phyloP scores from a whole-genome alignment of 768 basidiomycete genomes.

The Ephemerocybe angulata region DNA sequence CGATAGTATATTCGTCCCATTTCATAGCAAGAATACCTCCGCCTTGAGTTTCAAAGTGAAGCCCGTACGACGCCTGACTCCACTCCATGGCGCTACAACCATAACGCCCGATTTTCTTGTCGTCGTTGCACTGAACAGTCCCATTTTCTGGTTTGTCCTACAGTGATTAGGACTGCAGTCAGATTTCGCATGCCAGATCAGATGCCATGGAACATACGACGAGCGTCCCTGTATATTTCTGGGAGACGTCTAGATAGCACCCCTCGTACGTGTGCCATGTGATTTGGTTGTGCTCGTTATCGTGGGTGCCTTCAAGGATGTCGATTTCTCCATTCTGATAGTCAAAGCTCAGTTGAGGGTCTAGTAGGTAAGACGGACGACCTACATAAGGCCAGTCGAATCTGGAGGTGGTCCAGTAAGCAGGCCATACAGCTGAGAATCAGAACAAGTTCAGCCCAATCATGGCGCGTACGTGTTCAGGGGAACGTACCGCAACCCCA shows the following conservation, averaged over 20 bases:
- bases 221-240: no score
- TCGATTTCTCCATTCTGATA: conserved; percentile 63
- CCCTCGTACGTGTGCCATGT: conserved; percentile 63
- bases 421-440: conserved; percentile 70
- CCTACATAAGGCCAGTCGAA: conserved; percentile 3
- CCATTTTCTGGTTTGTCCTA: no score
- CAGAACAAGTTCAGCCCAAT: background rate
- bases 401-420: conserved; percentile 52
- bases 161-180: no score
- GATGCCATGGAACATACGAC: no score
- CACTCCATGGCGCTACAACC: conserved; percentile 79
- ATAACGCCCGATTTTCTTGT: conserved; percentile 53
- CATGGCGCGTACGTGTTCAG: conserved; percentile 1
- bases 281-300: conserved; percentile 80
- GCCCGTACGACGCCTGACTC: conserved; percentile 82
- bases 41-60: conserved; percentile 71
- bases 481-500: conserved; percentile 80
- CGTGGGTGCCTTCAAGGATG: conserved; percentile 81
- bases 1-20: conserved; percentile 78
- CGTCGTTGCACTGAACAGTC: no score
- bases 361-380: background rate
- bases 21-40: conserved; percentile 89
- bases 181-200: no score
- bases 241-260: conserved; percentile 4
- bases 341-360: background rate